Evolutionary conservation across 2,329 filamentous ascomycete species (phyloP).

Genomic region (Arachnomyces sp.): DNA sequence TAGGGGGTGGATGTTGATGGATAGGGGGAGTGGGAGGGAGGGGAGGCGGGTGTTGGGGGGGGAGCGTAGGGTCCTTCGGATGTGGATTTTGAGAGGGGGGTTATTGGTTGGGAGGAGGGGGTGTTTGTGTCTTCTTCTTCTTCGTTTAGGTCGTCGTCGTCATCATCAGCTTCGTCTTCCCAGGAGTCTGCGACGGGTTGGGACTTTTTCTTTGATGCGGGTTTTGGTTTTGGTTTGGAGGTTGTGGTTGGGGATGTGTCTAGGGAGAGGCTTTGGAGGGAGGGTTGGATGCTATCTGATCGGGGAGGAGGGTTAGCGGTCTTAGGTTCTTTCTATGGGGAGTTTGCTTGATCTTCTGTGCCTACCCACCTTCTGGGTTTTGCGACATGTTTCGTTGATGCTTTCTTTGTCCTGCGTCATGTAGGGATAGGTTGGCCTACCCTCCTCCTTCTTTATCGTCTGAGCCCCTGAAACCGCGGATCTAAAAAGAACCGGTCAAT

Average conservation of each 20-base stretch:
- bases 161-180: constrained; percentile 58
- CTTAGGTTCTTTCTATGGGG: background rate
- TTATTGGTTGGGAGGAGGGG: constrained; percentile 21
- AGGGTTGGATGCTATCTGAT: constrained; percentile 9
- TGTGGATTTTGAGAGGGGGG: constrained; percentile 19
- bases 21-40: constrained; percentile 26
- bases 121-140: constrained; percentile 9
- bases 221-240: no score
- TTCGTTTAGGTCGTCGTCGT: constrained; percentile 26
- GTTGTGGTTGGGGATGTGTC: constrained; percentile 20
- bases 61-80: constrained; percentile 40
- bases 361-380: no score
- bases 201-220: constrained; percentile 12
- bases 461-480: no score
- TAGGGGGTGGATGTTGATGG: no score
- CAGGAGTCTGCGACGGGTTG: constrained; percentile 57
- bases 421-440: no score
- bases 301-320: background rate
- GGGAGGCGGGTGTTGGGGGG: constrained; percentile 59
- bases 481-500: no score
- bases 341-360: no score
- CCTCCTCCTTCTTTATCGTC: no score
- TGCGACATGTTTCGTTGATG: no score
- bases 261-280: constrained; percentile 24
- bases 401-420: no score